phyloP scores from a whole-genome alignment of 1,284 basidiomycete genomes.

The Meripilus lineatus region DNA sequence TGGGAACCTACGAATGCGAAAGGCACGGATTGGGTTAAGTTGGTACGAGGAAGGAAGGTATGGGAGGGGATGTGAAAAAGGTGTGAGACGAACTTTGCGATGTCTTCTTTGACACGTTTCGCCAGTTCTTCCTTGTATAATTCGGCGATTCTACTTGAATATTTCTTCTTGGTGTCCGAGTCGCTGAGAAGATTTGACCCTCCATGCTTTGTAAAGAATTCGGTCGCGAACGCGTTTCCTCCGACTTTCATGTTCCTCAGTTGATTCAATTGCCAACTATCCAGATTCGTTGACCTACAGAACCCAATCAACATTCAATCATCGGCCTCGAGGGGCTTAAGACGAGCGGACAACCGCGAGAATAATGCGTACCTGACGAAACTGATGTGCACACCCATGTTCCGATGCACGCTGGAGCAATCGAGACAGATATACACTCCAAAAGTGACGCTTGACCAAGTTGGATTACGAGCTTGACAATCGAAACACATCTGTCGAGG shows the following conservation, averaged over 20 bases:
- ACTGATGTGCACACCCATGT: conserved; percentile 97
- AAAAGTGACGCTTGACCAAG: conserved; percentile 96
- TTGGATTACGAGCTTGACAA: conserved; percentile 94
- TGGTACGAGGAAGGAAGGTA: too few relatives aligned
- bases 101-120: conserved; percentile 79
- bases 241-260: conserved; percentile 96
- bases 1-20: conserved; percentile 62
- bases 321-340: neutral
- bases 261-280: conserved; percentile 91
- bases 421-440: conserved; percentile 98
- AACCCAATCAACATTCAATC: neutral
- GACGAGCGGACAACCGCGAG: neutral
- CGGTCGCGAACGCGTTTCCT: conserved; percentile 85
- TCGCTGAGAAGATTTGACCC: conserved; percentile 68
- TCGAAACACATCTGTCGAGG: conserved; percentile 87
- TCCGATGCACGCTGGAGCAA: conserved; percentile 93
- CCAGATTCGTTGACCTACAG: conserved; percentile 92
- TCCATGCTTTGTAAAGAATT: conserved; percentile 90
- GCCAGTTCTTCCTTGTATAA: conserved; percentile 93
- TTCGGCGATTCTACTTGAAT: conserved; percentile 78
- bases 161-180: conserved; percentile 85
- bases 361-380: conserved; percentile 79
- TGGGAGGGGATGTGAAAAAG: too few relatives aligned
- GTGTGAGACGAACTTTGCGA: conserved; percentile 44
- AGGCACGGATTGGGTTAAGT: too few relatives aligned